Evolutionary conservation across 306 rosid genomes (phyloP), one percentile per base, ranked within the genome.

Genomic region (Sicyos baderoa): DNA sequence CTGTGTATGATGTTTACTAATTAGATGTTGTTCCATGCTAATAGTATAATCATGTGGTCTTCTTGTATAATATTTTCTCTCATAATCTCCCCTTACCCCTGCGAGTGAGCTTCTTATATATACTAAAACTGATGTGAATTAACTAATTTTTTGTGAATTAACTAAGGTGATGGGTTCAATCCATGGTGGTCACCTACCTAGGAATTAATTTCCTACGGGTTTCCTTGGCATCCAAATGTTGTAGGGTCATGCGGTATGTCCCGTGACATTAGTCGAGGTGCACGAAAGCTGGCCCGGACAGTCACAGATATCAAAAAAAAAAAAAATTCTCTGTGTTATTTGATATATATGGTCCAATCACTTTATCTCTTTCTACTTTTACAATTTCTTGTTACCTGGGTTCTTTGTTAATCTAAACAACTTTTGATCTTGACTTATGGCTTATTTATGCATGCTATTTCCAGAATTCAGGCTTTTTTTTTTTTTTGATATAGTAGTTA

Each of bases 401-500:
- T 40, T 65, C 54, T 45, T 65, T 45, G 49, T 44, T 44, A 21
- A 0, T 19, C 71, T 18, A 65, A 66, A 66, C 71, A 66, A 14
- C 6, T 35, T 16, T 23, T 66, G 71, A 64, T 42, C 53, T n/a
- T 61, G 50, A 17, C 49, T 42, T 64, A 37, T 44, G 42, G 70
- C 53, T 42, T 53, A 54, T 27, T 9, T 48, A 50, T 25, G 58
- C n/a, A 16, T 68, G 16, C 15, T 5, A 44, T 37, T 12, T 50
- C 40, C 16, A 17, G 54, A 47, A 68, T 68, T n/a, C n/a, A 68
- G 60, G 9, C 73, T 48, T 15, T 27, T 22, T 5, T 23, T 48
- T 6, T 23, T 1, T 25, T 25, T 50, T 68, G 7, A 23, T 32
- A 35, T 35, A 5, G 42, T 35, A 35, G 42, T n/a, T 60, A 59